phyloP scores from a whole-genome alignment of 2,329 filamentous ascomycete genomes.

The Colletotrichum theobromicola region DNA sequence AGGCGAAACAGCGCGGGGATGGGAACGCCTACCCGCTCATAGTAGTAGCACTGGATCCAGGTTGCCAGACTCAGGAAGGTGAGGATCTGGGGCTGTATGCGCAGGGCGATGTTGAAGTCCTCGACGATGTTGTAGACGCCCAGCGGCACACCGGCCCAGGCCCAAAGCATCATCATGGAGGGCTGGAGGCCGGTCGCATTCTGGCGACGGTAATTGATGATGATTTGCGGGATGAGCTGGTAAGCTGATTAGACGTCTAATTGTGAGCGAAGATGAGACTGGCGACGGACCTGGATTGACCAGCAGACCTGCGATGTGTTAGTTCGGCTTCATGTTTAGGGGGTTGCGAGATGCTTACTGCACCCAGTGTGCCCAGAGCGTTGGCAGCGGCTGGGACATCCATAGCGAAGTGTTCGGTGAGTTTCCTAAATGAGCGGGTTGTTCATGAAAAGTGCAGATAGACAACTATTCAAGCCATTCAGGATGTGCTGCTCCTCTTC shows the following conservation, averaged over 20 bases:
- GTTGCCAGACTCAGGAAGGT: slow-evolving; percentile 46
- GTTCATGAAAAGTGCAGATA: background rate
- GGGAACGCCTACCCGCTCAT: slow-evolving; percentile 39
- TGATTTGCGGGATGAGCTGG: slow-evolving; percentile 71
- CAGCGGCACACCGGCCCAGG: slow-evolving; percentile 69
- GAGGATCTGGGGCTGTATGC: slow-evolving; percentile 48
- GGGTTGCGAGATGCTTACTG: slow-evolving; percentile 38
- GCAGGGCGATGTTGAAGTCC: slow-evolving; percentile 45
- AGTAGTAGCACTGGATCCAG: slow-evolving; percentile 50
- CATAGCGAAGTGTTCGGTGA: slow-evolving; percentile 41
- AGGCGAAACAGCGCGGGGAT: slow-evolving; percentile 3
- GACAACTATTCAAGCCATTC: background rate
- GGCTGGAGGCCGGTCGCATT: slow-evolving; percentile 69
- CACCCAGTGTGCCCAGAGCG: slow-evolving; percentile 63
- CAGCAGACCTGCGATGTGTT: slow-evolving; percentile 55
- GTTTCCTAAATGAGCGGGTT: rapidly evolving
- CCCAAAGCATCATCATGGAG: slow-evolving; percentile 77
- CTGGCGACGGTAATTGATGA: slow-evolving; percentile 71
- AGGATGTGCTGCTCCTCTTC: background rate
- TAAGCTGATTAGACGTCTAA: background rate
- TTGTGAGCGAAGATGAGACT: background rate
- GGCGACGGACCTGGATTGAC: slow-evolving; percentile 61
- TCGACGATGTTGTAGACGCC: slow-evolving; percentile 56
- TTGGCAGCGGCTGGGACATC: slow-evolving; percentile 61
- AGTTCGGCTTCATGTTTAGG: slow-evolving; percentile 5